Percentiles rank a stretch among this genome's conserved stretches.
phyloP scores from a whole-genome alignment of 2,329 filamentous ascomycete genomes.

The Emergomyces pasteurianus region DNA sequence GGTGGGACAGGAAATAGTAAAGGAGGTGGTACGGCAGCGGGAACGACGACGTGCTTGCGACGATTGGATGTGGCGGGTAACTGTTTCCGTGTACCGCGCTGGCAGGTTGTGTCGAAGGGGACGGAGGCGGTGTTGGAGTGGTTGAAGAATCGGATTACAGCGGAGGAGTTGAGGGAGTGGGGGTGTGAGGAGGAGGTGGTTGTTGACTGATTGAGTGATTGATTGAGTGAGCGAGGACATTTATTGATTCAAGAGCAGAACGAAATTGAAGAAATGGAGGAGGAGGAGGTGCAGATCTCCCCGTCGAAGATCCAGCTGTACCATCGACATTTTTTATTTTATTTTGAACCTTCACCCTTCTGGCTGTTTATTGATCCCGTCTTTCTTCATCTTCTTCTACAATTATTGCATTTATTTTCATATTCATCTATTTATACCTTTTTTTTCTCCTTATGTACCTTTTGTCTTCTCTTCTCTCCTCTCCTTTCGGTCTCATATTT shows the following conservation, averaged over 20 bases:
- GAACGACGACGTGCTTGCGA: slow-evolving; percentile 42
- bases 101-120: slow-evolving; percentile 71
- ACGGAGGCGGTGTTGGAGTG: slow-evolving; percentile 75
- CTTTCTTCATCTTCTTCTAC: too few species aligned
- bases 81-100: slow-evolving; percentile 74
- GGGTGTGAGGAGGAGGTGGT: slow-evolving; percentile 23
- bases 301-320: background rate
- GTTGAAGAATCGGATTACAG: slow-evolving; percentile 63
- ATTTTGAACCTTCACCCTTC: too few species aligned
- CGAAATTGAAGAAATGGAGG: too few species aligned
- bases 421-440: too few species aligned
- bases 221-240: background rate
- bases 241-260: background rate
- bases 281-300: too few species aligned
- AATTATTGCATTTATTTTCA: too few species aligned
- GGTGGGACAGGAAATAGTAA: background rate
- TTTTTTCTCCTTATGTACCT: too few species aligned
- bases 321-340: background rate
- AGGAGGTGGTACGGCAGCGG: background rate
- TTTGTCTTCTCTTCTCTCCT: too few species aligned
- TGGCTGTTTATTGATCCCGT: too few species aligned
- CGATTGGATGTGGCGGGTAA: slow-evolving; percentile 73
- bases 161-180: slow-evolving; percentile 29
- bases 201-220: background rate
- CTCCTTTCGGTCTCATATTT: too few species aligned